These are phyloP conservation scores for Hibiscus mutabilis DNA, from an alignment of 345 rosid genomes.

Conservation along the genomic window DNA sequence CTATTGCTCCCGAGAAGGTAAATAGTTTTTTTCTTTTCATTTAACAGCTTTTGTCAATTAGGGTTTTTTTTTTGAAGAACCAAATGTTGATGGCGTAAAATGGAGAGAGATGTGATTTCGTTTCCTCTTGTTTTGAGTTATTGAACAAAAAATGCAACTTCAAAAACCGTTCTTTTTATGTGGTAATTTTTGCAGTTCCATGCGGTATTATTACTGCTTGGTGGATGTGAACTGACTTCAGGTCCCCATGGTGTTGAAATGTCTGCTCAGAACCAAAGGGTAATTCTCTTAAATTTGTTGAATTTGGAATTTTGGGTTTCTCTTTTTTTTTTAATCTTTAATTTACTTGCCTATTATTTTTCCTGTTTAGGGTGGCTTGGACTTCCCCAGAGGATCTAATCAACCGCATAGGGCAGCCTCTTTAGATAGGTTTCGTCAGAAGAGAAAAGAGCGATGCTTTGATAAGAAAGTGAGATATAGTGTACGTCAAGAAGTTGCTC, in stretches of 20 bases:
- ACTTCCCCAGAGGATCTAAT: not conserved
- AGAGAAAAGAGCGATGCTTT: not conserved
- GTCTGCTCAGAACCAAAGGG: not conserved
- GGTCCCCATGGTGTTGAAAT: not conserved
- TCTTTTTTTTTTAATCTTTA: not conserved
- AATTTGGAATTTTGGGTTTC: not conserved
- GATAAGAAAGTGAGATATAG: not conserved
- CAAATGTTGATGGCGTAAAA: not conserved
- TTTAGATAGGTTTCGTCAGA: slow-evolving; percentile 1
- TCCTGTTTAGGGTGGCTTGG: not conserved
- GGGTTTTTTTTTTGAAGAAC: not conserved
- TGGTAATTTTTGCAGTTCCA: not conserved
- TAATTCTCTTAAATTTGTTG: not conserved
- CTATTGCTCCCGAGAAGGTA: not conserved
- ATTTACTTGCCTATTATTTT: not conserved
- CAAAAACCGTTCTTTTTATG: not conserved
- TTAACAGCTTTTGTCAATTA: not conserved
- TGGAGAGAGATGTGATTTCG: not conserved
- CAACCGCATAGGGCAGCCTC: slow-evolving; percentile 2
- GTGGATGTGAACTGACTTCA: not conserved
- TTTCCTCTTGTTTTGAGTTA: slow-evolving; percentile 1
- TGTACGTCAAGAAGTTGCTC: slow-evolving; percentile 1
- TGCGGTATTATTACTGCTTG: not conserved
- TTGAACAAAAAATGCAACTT: not conserved
- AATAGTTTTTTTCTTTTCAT: not conserved